A percentile compares a stretch with the other conserved stretches of the same genome.
Conservation (phyloP, 2,329 filamentous ascomycete genomes). For the Alternaria alternata region DNA sequence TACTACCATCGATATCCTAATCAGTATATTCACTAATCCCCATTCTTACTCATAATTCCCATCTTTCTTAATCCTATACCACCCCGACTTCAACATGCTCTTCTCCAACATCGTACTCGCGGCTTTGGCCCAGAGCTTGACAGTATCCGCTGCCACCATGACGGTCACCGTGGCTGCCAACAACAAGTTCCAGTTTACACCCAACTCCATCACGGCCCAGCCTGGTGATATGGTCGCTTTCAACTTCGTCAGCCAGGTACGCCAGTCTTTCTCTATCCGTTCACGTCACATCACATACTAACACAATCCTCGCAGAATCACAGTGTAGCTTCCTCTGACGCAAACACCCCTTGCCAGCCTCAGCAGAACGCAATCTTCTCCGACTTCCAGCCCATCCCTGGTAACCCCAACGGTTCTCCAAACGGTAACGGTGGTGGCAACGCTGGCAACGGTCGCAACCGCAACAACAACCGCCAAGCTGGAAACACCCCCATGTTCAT, state of each 20-base stretch:
- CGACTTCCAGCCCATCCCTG: constrained; percentile 38
- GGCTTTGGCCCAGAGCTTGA: constrained; percentile 35
- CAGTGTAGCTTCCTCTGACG: constrained; percentile 36
- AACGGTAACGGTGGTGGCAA: constrained; percentile 26
- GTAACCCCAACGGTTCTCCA: constrained; percentile 12
- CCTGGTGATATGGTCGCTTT: constrained; percentile 41
- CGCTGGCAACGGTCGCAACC: constrained; percentile 24
- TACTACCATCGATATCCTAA: not conserved
- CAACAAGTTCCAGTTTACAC: constrained; percentile 42
- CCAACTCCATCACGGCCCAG: constrained; percentile 36
- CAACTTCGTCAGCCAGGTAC: constrained; percentile 35
- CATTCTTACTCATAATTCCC: constrained; percentile 2
- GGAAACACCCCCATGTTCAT: constrained; percentile 38
- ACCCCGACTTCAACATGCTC: constrained; percentile 28
- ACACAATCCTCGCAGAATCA: constrained; percentile 31
- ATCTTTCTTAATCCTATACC: not conserved
- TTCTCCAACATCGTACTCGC: constrained; percentile 31
- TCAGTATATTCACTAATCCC: not conserved
- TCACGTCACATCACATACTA: not conserved
- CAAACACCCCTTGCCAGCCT: constrained; percentile 37
- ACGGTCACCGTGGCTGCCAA: constrained; percentile 42
- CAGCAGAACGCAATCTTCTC: constrained; percentile 38
- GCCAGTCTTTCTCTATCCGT: not conserved
- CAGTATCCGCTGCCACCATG: constrained; percentile 39
- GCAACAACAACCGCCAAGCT: constrained; percentile 34